Conservation (phyloP, 805 yeast genomes). For the Spencermartinsiella europaea region DNA sequence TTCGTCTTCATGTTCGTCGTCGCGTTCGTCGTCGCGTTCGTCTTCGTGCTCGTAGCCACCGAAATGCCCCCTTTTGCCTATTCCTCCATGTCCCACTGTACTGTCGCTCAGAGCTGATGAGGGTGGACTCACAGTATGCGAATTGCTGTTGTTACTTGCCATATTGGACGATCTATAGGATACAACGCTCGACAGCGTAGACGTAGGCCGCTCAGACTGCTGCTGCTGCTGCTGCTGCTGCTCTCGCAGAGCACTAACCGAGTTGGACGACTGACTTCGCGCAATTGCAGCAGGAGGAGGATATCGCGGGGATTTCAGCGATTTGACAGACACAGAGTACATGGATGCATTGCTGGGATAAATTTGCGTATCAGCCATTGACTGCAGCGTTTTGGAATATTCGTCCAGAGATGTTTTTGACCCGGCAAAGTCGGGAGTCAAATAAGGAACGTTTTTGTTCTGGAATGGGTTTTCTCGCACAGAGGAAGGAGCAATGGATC, state of each 20-base stretch:
- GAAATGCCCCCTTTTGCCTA: neutral
- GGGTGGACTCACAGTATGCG: neutral
- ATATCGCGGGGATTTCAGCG: conserved; percentile 1
- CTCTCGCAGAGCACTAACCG: neutral
- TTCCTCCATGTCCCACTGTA: neutral
- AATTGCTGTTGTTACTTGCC: neutral
- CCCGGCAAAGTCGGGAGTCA: conserved; percentile 19
- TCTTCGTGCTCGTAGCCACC: neutral
- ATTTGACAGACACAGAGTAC: conserved; percentile 16
- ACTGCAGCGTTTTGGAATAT: conserved; percentile 22
- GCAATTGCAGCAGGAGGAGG: conserved; percentile 1
- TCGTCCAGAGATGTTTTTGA: conserved; percentile 22
- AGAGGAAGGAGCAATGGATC: neutral
- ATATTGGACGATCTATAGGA: too few species aligned
- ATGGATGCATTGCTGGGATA: conserved; percentile 20
- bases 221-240: neutral
- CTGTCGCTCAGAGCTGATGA: neutral
- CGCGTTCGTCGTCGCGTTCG: neutral
- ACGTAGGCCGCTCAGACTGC: neutral
- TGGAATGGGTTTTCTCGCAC: conserved; percentile 17
- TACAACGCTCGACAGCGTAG: neutral
- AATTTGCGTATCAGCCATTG: conserved; percentile 13
- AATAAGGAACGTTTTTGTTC: conserved; percentile 18
- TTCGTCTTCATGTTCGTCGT: neutral
- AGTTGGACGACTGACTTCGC: neutral